phyloP scores from a whole-genome alignment of 139 green algal species.

The Tetradesmus obliquus region DNA sequence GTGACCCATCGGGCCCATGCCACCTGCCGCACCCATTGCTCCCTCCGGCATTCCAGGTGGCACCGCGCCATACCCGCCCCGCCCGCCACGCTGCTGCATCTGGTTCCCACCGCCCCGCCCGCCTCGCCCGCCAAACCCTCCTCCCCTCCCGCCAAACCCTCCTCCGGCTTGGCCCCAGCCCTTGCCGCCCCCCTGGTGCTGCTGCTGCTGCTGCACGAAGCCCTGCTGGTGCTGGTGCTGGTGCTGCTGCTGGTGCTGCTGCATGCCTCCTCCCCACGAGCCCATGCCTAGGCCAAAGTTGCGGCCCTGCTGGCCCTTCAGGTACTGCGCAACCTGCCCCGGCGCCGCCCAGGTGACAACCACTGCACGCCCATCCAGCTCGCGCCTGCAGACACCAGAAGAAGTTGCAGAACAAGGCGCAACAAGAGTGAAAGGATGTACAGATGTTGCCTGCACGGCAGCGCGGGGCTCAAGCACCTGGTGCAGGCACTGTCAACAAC shows the following conservation, averaged over 20 bases:
- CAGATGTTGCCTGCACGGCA: no score
- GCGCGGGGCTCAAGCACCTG: no score
- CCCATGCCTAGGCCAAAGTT: not conserved
- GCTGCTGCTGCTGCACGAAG: slow-evolving; percentile 8
- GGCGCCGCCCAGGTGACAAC: slow-evolving; percentile 19
- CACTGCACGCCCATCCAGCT: not conserved
- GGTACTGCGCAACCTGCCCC: slow-evolving; percentile 10
- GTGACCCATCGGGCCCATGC: slow-evolving; percentile 1
- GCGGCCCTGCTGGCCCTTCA: not conserved
- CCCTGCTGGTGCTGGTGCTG: not conserved
- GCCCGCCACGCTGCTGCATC: not conserved
- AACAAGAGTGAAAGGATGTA: no score
- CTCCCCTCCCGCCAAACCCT: not conserved
- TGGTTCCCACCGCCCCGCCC: not conserved
- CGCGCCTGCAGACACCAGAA: not conserved
- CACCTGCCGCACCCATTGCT: slow-evolving; percentile 10
- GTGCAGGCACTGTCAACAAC: not conserved
- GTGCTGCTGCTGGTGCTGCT: slow-evolving; percentile 22
- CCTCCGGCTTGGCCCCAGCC: not conserved
- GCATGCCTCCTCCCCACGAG: not conserved
- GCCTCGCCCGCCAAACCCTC: not conserved
- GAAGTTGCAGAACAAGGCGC: not conserved
- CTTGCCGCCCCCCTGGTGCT: not conserved
- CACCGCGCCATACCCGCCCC: not conserved
- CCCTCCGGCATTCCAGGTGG: not conserved